phyloP scores from a whole-genome alignment of 108 stramenopile genomes.

The Pseudonitzschia multistriata region DNA sequence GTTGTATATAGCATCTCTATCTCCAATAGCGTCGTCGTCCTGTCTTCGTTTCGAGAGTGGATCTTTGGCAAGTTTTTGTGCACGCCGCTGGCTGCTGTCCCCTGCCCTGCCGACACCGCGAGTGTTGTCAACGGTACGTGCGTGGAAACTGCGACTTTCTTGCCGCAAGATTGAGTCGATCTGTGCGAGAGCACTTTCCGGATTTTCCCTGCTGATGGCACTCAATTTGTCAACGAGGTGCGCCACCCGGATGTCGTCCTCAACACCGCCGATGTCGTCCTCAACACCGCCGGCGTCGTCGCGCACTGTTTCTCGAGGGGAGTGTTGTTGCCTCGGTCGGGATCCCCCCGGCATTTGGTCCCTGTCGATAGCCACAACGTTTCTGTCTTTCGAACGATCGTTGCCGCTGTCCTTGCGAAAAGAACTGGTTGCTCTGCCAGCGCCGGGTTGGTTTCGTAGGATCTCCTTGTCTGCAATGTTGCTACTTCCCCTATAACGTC shows the following conservation, averaged over 20 bases:
- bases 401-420: neutral
- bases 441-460: neutral
- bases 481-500: neutral
- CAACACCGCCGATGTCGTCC: neutral
- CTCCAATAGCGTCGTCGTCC: neutral
- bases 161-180: slow-evolving; percentile 75
- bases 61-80: neutral
- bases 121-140: neutral
- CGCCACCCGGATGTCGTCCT: slow-evolving; percentile 9
- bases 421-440: neutral
- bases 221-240: slow-evolving; percentile 56
- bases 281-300: neutral
- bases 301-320: neutral
- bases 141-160: slow-evolving; percentile 35
- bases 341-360: neutral
- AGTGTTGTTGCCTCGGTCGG: neutral
- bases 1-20: neutral
- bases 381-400: neutral
- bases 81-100: neutral
- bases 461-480: neutral
- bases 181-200: slow-evolving; percentile 65
- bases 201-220: slow-evolving; percentile 68
- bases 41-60: neutral
- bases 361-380: neutral
- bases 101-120: neutral